Base-by-base conservation (phyloP, 768 basidiomycete genomes). In the Glaciozyma antarctica region DNA sequence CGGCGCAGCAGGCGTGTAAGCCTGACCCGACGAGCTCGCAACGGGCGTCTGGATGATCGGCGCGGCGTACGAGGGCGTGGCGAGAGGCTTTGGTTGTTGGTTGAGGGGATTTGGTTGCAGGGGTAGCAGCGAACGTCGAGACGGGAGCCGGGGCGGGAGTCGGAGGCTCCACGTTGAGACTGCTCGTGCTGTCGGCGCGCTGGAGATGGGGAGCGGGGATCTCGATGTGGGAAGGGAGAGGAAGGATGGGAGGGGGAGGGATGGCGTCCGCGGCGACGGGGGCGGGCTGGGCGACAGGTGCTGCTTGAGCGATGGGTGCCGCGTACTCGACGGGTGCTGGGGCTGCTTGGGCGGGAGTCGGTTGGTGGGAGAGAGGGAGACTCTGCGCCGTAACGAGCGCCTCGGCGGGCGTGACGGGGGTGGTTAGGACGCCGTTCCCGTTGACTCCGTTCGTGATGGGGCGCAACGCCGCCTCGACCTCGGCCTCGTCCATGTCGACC, bases 121-220 rank as follows among this genome's bases (percentile, higher is more conserved):
- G 52, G 1, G 57, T 44, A 10, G 53, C 58, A 5, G 44, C 45
- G n/a, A 22, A 22, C 2, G 55, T n/a, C 7, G 21, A n/a, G 55
- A 57, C 26, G 34, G 54, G 54, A 9, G 17, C 15, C 3, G 58
- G 10, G 28, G 22, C 32, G 15, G 69, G 65, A 26, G 69, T 70
- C 5, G 69, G 63, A 15, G 65, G 65, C 34, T 70, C 55, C 0
- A 58, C 69, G n/a, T 21, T 48, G 38, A 60, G 16, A 32, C 65
- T 66, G 54, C 45, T 59, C 15, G 52, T 15, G 56, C 59, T 61
- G 45, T 66, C 65, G 2, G 4, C 2, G 60, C 49, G 65, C n/a
- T 51, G 7, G 34, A 66, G 60, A 21, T 61, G 60, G 21, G 56
- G 51, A 1, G 62, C 32, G 5, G 47, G 38, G 22, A 30, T 30